Evolutionary conservation across 2,329 filamentous ascomycete genomes (phyloP).

Genomic region (Talaromyces funiculosus): DNA sequence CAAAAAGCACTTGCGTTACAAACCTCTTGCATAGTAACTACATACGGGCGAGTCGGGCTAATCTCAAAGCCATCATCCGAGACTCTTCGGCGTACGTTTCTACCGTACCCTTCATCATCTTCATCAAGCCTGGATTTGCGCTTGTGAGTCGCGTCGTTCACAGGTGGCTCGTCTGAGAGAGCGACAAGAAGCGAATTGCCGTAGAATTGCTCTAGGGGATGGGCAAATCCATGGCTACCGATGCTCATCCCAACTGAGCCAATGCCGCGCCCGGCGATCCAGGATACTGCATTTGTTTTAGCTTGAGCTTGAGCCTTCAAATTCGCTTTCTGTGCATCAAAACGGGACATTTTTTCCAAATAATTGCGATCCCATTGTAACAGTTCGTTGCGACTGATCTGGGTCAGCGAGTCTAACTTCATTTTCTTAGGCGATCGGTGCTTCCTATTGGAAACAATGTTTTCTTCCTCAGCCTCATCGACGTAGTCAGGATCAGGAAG

Average conservation of each 20-base stretch:
- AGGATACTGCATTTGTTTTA: conserved; percentile 59
- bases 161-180: conserved; percentile 35
- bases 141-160: conserved; percentile 22
- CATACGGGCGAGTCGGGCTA: conserved; percentile 26
- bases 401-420: conserved; percentile 44
- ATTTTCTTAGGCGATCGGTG: conserved; percentile 38
- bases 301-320: conserved; percentile 43
- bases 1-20: background rate
- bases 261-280: conserved; percentile 54
- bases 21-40: conserved; percentile 31
- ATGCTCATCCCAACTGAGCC: conserved; percentile 48
- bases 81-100: conserved; percentile 35
- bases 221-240: conserved; percentile 34
- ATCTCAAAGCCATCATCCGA: conserved; percentile 28
- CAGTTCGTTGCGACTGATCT: conserved; percentile 53
- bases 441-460: conserved; percentile 10
- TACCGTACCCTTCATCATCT: conserved; percentile 22
- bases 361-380: conserved; percentile 56
- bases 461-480: conserved; percentile 7
- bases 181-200: conserved; percentile 50
- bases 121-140: conserved; percentile 21
- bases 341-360: conserved; percentile 53
- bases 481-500: conserved; percentile 20
- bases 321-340: conserved; percentile 40
- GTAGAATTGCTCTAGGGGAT: conserved; percentile 55